These are phyloP conservation scores for Phaeotremella skinneri DNA, from an alignment of 768 basidiomycete genomes.

Conservation along the genomic window DNA sequence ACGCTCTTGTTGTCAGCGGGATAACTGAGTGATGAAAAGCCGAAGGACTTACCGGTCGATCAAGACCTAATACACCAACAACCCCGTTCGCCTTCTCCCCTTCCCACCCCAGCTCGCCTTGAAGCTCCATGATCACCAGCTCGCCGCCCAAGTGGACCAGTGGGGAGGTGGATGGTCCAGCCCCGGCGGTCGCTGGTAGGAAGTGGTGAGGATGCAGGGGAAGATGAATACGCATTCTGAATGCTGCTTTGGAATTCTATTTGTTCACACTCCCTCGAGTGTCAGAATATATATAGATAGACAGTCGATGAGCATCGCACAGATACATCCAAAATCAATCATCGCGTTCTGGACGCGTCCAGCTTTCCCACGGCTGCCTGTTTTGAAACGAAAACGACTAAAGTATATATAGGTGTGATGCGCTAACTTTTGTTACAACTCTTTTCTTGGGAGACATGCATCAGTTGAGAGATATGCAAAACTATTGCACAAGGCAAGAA, in stretches of 20 bases:
- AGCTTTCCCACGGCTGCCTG: background rate
- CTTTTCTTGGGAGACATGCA: too few species aligned
- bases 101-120: slow-evolving; percentile 73
- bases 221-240: slow-evolving; percentile 45
- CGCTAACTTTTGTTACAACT: too few species aligned
- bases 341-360: background rate
- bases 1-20: background rate
- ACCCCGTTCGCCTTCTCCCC: slow-evolving; percentile 66
- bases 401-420: too few species aligned
- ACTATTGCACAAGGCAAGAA: too few species aligned
- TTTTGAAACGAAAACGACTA: too few species aligned
- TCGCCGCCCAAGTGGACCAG: slow-evolving; percentile 76
- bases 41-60: slow-evolving; percentile 52
- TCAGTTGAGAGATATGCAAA: too few species aligned
- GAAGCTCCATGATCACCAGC: slow-evolving; percentile 79
- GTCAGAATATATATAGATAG: background rate
- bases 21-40: background rate
- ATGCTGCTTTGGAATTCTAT: background rate
- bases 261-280: background rate
- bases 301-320: too few species aligned
- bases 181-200: slow-evolving; percentile 1
- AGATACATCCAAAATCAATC: too few species aligned
- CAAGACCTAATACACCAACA: slow-evolving; percentile 73
- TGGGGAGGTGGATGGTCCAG: slow-evolving; percentile 49
- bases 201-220: slow-evolving; percentile 35